Evolutionary conservation across 192 early-diverging fungal genomes (phyloP), one percentile per base, ranked within the genome.

Genomic region (Kappamyces sp.): DNA sequence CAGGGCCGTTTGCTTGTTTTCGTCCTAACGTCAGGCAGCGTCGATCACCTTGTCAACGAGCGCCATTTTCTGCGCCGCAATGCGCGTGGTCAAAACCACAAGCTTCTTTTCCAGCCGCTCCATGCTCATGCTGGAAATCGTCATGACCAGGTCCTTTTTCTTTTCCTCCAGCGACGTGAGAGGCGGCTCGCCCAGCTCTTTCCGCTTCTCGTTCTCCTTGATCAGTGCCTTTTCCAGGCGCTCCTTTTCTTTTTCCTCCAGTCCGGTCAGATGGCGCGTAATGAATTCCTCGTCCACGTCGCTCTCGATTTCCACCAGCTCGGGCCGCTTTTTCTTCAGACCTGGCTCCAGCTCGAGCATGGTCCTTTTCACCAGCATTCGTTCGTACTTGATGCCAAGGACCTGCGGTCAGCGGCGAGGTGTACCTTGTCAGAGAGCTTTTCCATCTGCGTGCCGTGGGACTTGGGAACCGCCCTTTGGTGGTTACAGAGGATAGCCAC

Each of bases 401-500:
- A 93, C 73, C 85, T 87, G 70, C 47, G 3, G 34, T 37, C 5
- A 48, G 31, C n/a, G 12, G 12, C 2, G 0, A 37, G 12, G 23
- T 23, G 10, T 35, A 83, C 83, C 85, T 91, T 94, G 67, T 96
- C 90, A 33, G 76, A 64, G 41, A 98, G 86, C 57, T 83, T 86
- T 6, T 72, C 75, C 78, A 98, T 91, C 64, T 85, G 85, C 35
- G 70, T 74, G 13, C 72, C 75, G 63, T 91, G 90, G 3, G 75
- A 74, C 68, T 94, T 95, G 32, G 89, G 78, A 15, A 93, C 90
- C 1, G 89, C 70, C 5, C 90, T 77, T 71, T 99, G 96, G 78
- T 99, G 96, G 76, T 99, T 99, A 76, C 96, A 99, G 6, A 99
- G 82, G 49, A 96, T 80, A 42, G 96, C 96, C 12, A 99, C 96